These are phyloP conservation scores for Myochromella boudieri DNA, from an alignment of 768 basidiomycete species.

Conservation along the genomic window DNA sequence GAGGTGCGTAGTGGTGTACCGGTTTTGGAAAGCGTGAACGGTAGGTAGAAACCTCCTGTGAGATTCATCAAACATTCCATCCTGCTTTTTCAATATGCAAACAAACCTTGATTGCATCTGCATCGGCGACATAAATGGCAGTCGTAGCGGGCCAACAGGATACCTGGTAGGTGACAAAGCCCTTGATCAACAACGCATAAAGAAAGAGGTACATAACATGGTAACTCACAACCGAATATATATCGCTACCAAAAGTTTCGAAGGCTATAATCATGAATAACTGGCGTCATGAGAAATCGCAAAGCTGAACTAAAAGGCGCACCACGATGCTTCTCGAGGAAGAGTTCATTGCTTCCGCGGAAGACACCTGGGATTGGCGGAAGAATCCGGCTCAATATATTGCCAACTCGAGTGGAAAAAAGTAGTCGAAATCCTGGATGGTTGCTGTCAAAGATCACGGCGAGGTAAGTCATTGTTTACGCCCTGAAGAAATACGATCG, in stretches of 20 bases:
- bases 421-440: slow-evolving; percentile 33
- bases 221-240: slow-evolving; percentile 29
- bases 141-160: slow-evolving; percentile 24
- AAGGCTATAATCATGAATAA: slow-evolving; percentile 28
- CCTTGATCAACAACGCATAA: background rate
- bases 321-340: slow-evolving; percentile 32
- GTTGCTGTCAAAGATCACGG: slow-evolving; percentile 27
- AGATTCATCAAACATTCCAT: background rate
- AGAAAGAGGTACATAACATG: background rate
- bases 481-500: too few relatives aligned
- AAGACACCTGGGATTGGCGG: slow-evolving; percentile 29
- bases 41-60: slow-evolving; percentile 49
- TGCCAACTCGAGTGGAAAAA: slow-evolving; percentile 23
- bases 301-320: background rate
- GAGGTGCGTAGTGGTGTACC: slow-evolving; percentile 39
- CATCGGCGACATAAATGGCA: slow-evolving; percentile 35
- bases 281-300: background rate
- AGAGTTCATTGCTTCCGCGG: slow-evolving; percentile 29
- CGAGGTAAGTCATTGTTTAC: background rate
- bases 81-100: background rate
- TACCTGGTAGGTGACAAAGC: too few relatives aligned
- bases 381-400: slow-evolving; percentile 25
- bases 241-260: slow-evolving; percentile 33
- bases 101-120: slow-evolving; percentile 39
- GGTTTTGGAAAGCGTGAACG: slow-evolving; percentile 60